Percentiles rank a stretch among this genome's conserved stretches.
phyloP scores from a whole-genome alignment of 2,329 filamentous ascomycete genomes.

The Xylaria sp. region DNA sequence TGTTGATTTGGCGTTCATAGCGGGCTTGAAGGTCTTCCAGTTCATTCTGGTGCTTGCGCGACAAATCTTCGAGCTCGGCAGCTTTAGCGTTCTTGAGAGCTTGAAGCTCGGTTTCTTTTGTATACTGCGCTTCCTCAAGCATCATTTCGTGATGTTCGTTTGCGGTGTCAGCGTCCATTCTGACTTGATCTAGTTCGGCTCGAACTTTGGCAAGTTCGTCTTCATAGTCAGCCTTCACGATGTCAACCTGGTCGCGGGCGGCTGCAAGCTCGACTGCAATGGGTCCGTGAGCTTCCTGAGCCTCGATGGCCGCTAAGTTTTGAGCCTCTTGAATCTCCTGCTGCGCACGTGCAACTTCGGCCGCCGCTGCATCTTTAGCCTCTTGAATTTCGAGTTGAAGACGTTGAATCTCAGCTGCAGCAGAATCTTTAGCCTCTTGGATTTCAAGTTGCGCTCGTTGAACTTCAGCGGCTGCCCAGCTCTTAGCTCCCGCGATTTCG shows the following conservation, averaged over 20 bases:
- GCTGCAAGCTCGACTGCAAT: constrained; percentile 83
- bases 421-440: constrained; percentile 80
- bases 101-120: constrained; percentile 61
- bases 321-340: constrained; percentile 84
- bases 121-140: constrained; percentile 77
- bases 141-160: constrained; percentile 84
- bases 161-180: constrained; percentile 78
- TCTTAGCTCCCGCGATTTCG: constrained; percentile 21
- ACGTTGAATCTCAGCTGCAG: constrained; percentile 48
- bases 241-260: constrained; percentile 84
- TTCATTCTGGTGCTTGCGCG: constrained; percentile 67
- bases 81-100: constrained; percentile 51
- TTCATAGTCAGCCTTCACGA: constrained; percentile 81
- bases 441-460: constrained; percentile 77
- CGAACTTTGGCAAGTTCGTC: constrained; percentile 76
- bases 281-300: constrained; percentile 77
- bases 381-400: constrained; percentile 22
- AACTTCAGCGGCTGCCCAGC: constrained; percentile 15
- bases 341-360: constrained; percentile 61
- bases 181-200: constrained; percentile 76
- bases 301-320: constrained; percentile 78
- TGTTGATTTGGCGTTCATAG: constrained; percentile 75
- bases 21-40: constrained; percentile 77
- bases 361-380: constrained; percentile 19
- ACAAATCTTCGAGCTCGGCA: constrained; percentile 36